Evolutionary conservation across 768 basidiomycete genomes (phyloP).

Genomic region (Tulasnella sp.): DNA sequence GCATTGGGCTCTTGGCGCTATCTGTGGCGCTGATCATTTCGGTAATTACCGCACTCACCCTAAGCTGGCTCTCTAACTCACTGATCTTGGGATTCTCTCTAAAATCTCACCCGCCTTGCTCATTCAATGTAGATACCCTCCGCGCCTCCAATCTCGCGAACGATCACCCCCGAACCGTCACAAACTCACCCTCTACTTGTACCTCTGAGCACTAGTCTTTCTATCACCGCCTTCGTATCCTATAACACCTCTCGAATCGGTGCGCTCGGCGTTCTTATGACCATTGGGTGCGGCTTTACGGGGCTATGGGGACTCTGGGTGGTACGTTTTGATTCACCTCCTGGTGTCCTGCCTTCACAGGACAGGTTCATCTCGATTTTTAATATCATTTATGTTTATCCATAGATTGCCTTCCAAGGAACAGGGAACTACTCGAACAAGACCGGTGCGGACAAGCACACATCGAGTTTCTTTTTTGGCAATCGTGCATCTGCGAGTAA

Average conservation of each 20-base stretch:
- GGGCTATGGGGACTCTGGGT: slow-evolving; percentile 63
- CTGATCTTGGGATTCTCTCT: neutral
- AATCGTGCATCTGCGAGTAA: slow-evolving; percentile 57
- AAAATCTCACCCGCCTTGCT: neutral
- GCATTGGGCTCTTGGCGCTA: slow-evolving; percentile 47
- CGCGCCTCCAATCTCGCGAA: slow-evolving; percentile 29
- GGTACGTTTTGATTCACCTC: slow-evolving; percentile 35
- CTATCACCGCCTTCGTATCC: slow-evolving; percentile 48
- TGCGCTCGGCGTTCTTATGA: slow-evolving; percentile 42
- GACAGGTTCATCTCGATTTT: neutral
- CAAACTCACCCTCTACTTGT: slow-evolving; percentile 41
- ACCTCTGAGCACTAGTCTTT: slow-evolving; percentile 46
- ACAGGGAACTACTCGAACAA: slow-evolving; percentile 49
- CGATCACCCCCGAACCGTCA: neutral
- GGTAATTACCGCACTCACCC: slow-evolving; percentile 35
- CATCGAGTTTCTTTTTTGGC: slow-evolving; percentile 68
- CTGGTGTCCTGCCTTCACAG: neutral
- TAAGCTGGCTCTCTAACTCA: too few species aligned
- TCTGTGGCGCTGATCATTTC: slow-evolving; percentile 49
- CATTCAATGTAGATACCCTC: slow-evolving; percentile 1
- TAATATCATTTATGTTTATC: neutral
- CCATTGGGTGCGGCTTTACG: slow-evolving; percentile 40
- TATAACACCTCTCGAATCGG: slow-evolving; percentile 50
- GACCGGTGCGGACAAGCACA: slow-evolving; percentile 75
- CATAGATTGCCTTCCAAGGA: slow-evolving; percentile 34